Evolutionary conservation across 306 rosid species (phyloP).

Genomic region (Carpinus fangiana): DNA sequence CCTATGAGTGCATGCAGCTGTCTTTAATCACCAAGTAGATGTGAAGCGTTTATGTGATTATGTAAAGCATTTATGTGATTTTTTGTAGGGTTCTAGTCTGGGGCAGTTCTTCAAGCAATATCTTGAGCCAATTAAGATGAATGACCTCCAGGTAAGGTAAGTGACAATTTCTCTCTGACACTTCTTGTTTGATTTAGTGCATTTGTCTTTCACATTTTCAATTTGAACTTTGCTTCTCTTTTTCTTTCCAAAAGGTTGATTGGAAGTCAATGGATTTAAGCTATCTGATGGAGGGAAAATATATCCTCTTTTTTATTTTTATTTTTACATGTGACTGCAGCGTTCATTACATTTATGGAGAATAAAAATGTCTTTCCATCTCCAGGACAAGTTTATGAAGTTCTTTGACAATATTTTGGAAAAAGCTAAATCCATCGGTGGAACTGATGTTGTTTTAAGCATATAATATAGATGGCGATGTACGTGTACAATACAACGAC

Average conservation of each 20-base stretch:
- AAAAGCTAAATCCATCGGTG: conserved; percentile 69
- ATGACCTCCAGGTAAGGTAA: conserved; percentile 75
- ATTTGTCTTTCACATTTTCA: conserved; percentile 26
- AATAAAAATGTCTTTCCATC: conserved; percentile 26
- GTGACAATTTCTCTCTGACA: conserved; percentile 9
- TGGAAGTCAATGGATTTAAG: conserved; percentile 88
- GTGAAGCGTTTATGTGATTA: conserved; percentile 2
- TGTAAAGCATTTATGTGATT: conserved; percentile 18
- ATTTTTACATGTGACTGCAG: conserved; percentile 1
- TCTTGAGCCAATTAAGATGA: conserved; percentile 92
- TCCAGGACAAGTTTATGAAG: conserved; percentile 64
- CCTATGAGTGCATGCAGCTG: neutral
- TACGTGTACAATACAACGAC: conserved; percentile 63
- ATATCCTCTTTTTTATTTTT: conserved; percentile 17
- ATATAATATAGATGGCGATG: conserved; percentile 65
- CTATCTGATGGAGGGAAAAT: conserved; percentile 85
- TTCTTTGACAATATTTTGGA: conserved; percentile 58
- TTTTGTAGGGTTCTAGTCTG: conserved; percentile 86
- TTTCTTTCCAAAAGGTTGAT: conserved; percentile 58
- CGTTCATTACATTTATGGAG: conserved; percentile 21
- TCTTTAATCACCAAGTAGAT: conserved; percentile 4
- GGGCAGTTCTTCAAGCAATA: conserved; percentile 87
- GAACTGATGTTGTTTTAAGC: conserved; percentile 72
- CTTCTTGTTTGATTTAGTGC: conserved; percentile 4
- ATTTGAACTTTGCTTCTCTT: conserved; percentile 30